A percentile compares a stretch with the other conserved stretches of the same genome.
These are phyloP conservation scores for Talaromyces sp. DNA, from an alignment of 2,329 filamentous ascomycete species.

Conservation along the genomic window DNA sequence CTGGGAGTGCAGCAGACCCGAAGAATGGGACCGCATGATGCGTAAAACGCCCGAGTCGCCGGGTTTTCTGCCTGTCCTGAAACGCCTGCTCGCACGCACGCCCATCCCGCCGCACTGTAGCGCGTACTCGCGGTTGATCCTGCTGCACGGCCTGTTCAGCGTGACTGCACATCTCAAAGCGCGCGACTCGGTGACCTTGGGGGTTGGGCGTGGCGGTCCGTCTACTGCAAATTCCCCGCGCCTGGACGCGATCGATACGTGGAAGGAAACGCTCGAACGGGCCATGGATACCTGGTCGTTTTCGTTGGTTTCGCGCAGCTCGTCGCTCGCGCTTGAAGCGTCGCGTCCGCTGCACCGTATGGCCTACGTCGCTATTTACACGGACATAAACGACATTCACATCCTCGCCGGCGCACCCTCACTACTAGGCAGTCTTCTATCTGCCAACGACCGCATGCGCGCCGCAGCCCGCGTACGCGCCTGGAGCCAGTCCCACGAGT, in stretches of 20 bases:
- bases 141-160: slow-evolving; percentile 22
- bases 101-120: slow-evolving; percentile 19
- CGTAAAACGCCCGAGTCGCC: slow-evolving; percentile 15
- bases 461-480: slow-evolving; percentile 16
- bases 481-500: slow-evolving; percentile 16
- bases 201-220: slow-evolving; percentile 13
- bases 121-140: slow-evolving; percentile 19
- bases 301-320: slow-evolving; percentile 18
- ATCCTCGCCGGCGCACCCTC: slow-evolving; percentile 21
- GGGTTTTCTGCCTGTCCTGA: slow-evolving; percentile 19
- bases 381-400: slow-evolving; percentile 23
- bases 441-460: slow-evolving; percentile 14
- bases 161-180: slow-evolving; percentile 21
- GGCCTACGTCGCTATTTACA: slow-evolving; percentile 21
- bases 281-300: slow-evolving; percentile 25
- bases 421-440: slow-evolving; percentile 15
- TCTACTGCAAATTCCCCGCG: slow-evolving; percentile 8
- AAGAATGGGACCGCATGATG: slow-evolving; percentile 17
- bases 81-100: slow-evolving; percentile 16
- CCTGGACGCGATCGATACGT: slow-evolving; percentile 14
- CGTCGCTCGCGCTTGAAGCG: slow-evolving; percentile 20
- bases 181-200: slow-evolving; percentile 15
- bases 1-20: slow-evolving; percentile 17
- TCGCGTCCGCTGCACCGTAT: slow-evolving; percentile 19
- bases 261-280: slow-evolving; percentile 21